phyloP scores from a whole-genome alignment of 345 rosid genomes.

The Theobroma cacao region DNA sequence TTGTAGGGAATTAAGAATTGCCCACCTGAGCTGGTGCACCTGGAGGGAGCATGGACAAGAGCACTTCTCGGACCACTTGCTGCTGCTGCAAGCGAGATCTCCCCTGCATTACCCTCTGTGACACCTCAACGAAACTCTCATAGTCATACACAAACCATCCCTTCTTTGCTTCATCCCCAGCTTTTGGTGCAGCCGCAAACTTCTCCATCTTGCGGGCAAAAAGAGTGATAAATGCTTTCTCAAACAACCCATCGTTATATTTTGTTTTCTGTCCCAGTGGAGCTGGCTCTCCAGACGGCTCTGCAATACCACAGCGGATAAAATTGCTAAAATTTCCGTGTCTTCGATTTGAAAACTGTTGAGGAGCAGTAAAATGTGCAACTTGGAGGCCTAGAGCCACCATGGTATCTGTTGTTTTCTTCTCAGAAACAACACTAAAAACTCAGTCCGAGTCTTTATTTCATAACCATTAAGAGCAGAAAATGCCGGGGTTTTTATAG shows the following conservation, averaged over 20 bases:
- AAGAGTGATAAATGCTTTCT: slow-evolving; percentile 77
- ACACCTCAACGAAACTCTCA: slow-evolving; percentile 82
- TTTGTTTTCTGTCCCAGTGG: slow-evolving; percentile 85
- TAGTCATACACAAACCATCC: slow-evolving; percentile 64
- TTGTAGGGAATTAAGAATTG: neutral
- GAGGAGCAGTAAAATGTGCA: slow-evolving; percentile 24
- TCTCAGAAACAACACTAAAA: neutral
- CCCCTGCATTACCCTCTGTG: slow-evolving; percentile 83
- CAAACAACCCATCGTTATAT: slow-evolving; percentile 72
- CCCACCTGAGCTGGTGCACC: slow-evolving; percentile 87
- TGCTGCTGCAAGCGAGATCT: slow-evolving; percentile 73
- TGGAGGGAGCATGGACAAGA: slow-evolving; percentile 92
- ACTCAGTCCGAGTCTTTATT: neutral
- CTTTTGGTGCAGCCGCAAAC: slow-evolving; percentile 45
- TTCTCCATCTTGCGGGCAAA: slow-evolving; percentile 91
- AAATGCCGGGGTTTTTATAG: neutral
- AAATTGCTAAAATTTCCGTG: slow-evolving; percentile 4
- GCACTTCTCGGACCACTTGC: slow-evolving; percentile 83
- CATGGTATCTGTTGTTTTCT: slow-evolving; percentile 34
- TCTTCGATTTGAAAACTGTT: slow-evolving; percentile 4
- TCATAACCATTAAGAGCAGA: neutral
- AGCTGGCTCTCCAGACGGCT: slow-evolving; percentile 82
- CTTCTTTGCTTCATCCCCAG: slow-evolving; percentile 25
- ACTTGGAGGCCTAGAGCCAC: slow-evolving; percentile 59
- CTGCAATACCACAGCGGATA: slow-evolving; percentile 67